Base-by-base conservation (phyloP, 2,329 filamentous ascomycete genomes). In the Furcasterigmium furcatum region DNA sequence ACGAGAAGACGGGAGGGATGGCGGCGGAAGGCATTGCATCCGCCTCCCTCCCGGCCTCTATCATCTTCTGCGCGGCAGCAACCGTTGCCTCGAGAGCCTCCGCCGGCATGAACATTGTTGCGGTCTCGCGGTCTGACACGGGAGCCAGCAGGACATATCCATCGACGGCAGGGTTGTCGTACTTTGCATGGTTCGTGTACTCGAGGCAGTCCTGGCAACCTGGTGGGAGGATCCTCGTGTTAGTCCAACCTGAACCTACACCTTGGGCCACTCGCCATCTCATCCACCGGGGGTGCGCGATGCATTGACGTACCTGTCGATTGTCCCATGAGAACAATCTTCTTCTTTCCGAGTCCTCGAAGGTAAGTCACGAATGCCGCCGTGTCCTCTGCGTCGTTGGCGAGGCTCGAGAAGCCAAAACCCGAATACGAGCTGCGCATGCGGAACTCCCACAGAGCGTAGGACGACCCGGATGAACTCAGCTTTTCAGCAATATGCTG, bases 141-240 rank as follows among this genome's bases (percentile, higher is more conserved):
- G 88, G 84, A 0, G 85, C 88, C 62, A 95, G 90, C 44, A 95
- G 67, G 29, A 95, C 85, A 41, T 82, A 84, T 27, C 86, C 90
- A 47, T 92, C 81, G 2, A 95, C 68, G 10, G 19, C 27, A 0
- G 80, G 76, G 4, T 9, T 30, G 24, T 18, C 35, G 4, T 55
- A 55, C 32, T 54, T 47, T 69, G 69, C 38, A 59, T 20, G 41
- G 41, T 71, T 61, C 13, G 67, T 66, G 45, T 81, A 82, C 50
- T 76, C 73, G 61, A 82, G 74, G 50, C 73, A 77, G 54, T 80
- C 78, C 75, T 79, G 78, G 43, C 73, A 77, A 3, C 79, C 79
- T 1, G 77, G 80, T 2, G 76, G 80, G 45, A 80, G 77, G n/a
- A n/a, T n/a, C n/a, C 3, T 19, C 5, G 13, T 14, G 20, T 42